These are phyloP conservation scores for Suillus fuscotomentosus DNA, from an alignment of 768 basidiomycete species.

Conservation along the genomic window DNA sequence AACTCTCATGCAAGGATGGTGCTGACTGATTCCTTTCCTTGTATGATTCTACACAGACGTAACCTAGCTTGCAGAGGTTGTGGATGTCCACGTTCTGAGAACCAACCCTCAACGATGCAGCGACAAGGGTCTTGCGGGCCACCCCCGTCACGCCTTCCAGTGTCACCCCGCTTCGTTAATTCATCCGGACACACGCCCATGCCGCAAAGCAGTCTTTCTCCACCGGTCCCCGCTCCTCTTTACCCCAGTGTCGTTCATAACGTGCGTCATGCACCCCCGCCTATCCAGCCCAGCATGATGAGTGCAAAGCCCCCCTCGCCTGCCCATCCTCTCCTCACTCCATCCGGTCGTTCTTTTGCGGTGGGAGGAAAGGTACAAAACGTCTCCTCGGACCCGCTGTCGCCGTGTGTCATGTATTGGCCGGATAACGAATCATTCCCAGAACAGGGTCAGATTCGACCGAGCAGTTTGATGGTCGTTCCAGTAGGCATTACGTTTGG, in stretches of 20 bases:
- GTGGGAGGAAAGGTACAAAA: constrained; percentile 80
- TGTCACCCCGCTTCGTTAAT: constrained; percentile 25
- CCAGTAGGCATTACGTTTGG: constrained; percentile 39
- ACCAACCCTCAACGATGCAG: constrained; percentile 28
- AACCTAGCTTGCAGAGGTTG: constrained; percentile 78
- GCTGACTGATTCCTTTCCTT: constrained; percentile 48
- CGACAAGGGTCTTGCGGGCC: constrained; percentile 26
- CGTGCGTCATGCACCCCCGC: constrained; percentile 25
- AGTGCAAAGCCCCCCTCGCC: constrained; percentile 36
- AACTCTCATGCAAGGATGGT: constrained; percentile 24
- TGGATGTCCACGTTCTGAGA: constrained; percentile 55
- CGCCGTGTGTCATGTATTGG: constrained; percentile 86
- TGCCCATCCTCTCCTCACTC: constrained; percentile 77
- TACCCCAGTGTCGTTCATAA: constrained; percentile 24
- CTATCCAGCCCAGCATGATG: constrained; percentile 12
- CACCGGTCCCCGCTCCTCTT: constrained; percentile 29
- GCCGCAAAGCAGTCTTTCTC: constrained; percentile 16
- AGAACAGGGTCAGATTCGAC: constrained; percentile 76
- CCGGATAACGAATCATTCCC: constrained; percentile 87
- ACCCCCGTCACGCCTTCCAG: constrained; percentile 20
- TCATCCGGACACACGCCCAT: constrained; percentile 1
- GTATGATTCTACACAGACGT: constrained; percentile 59
- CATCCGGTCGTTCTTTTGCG: constrained; percentile 77
- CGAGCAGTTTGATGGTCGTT: constrained; percentile 50
- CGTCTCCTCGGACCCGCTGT: constrained; percentile 66